phyloP scores from a whole-genome alignment of 2,329 filamentous ascomycete species.

The Aspergillus novofumigatus region DNA sequence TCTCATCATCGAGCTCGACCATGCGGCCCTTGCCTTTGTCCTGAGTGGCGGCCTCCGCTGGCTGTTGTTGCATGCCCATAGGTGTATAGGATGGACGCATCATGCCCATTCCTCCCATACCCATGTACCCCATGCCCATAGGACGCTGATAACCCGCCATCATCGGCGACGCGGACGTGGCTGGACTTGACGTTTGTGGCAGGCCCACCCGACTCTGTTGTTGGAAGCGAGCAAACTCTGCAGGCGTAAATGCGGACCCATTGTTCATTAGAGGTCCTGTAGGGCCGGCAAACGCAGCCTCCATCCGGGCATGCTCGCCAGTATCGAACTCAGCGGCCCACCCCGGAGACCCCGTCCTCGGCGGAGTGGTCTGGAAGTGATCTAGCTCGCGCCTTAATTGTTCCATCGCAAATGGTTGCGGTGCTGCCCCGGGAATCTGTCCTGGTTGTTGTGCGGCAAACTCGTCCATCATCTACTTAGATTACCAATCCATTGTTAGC shows the following conservation, averaged over 20 bases:
- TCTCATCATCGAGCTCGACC: constrained; percentile 86
- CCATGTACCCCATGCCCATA: constrained; percentile 37
- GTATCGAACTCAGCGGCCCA: constrained; percentile 65
- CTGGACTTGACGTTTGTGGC: constrained; percentile 59
- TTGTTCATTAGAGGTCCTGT: constrained; percentile 43
- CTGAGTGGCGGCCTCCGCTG: constrained; percentile 45
- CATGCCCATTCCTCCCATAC: constrained; percentile 49
- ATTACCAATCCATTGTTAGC: constrained; percentile 24
- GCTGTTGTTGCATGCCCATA: constrained; percentile 47
- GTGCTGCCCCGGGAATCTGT: constrained; percentile 53
- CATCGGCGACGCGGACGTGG: constrained; percentile 52
- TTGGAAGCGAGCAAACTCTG: constrained; percentile 85
- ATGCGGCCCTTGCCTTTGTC: constrained; percentile 80
- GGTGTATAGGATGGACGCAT: constrained; percentile 44
- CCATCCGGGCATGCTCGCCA: constrained; percentile 64
- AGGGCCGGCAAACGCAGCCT: constrained; percentile 61
- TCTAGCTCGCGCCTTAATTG: constrained; percentile 62
- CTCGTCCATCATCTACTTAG: constrained; percentile 77
- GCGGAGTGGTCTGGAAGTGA: constrained; percentile 45
- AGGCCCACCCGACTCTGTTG: constrained; percentile 61
- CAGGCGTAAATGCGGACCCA: constrained; percentile 64
- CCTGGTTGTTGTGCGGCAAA: constrained; percentile 74
- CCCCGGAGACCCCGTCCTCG: constrained; percentile 51
- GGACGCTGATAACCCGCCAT: constrained; percentile 50
- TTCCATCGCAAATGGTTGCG: constrained; percentile 61